phyloP scores from a whole-genome alignment of 2,329 filamentous ascomycete species.

The Colletotrichum sansevieriae region DNA sequence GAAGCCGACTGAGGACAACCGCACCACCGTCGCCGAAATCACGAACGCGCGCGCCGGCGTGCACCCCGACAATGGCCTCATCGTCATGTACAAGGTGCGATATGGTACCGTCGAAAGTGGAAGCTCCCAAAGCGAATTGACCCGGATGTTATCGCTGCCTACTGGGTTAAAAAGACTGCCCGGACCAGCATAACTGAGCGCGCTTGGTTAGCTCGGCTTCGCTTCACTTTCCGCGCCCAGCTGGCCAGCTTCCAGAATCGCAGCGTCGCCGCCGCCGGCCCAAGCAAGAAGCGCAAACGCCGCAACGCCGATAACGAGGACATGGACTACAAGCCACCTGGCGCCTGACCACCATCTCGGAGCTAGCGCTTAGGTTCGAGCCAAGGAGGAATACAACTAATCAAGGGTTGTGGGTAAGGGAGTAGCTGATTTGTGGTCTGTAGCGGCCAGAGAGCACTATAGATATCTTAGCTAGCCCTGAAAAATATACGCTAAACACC shows the following conservation, averaged over 20 bases:
- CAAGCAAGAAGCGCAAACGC: constrained; percentile 10
- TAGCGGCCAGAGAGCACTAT: not conserved
- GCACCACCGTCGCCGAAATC: not conserved
- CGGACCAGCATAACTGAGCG: not conserved
- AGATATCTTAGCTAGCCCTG: constrained; percentile 1
- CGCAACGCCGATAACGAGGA: constrained; percentile 5
- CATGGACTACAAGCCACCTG: not conserved
- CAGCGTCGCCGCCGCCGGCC: not conserved
- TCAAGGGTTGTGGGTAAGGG: not conserved
- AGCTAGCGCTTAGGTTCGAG: not conserved
- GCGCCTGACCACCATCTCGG: not conserved
- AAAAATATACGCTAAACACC: not conserved
- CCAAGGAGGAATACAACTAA: not conserved
- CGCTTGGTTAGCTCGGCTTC: constrained; percentile 1
- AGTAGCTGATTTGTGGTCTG: not conserved
- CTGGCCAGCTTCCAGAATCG: not conserved
- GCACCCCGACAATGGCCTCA: constrained; percentile 1
- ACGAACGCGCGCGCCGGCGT: constrained; percentile 6
- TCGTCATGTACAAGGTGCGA: constrained; percentile 11
- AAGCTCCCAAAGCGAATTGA: constrained; percentile 5
- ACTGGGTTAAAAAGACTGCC: not conserved
- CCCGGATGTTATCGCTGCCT: not conserved
- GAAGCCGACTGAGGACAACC: not conserved
- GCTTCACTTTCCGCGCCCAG: constrained; percentile 5
- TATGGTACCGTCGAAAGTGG: not conserved